A percentile compares a stretch with the other conserved stretches of the same genome.
phyloP scores from a whole-genome alignment of 2,329 filamentous ascomycete genomes.

The Leptographium radiaticola region DNA sequence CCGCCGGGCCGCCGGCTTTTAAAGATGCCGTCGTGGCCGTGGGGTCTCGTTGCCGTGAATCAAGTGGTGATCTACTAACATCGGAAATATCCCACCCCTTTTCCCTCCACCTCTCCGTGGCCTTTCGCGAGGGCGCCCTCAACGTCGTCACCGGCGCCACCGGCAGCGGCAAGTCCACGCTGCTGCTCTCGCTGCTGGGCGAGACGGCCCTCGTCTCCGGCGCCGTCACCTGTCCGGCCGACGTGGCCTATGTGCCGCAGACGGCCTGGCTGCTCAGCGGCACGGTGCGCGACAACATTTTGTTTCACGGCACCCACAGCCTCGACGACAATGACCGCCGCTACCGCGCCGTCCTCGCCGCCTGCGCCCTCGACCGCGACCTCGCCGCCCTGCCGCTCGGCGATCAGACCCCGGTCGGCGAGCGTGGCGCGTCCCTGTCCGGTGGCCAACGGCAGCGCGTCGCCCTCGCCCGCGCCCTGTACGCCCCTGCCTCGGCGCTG shows the following conservation, averaged over 20 bases:
- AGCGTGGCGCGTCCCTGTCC: slow-evolving; percentile 85
- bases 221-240: slow-evolving; percentile 14
- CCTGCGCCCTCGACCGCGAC: slow-evolving; percentile 76
- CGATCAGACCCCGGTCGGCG: slow-evolving; percentile 78
- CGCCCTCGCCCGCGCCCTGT: slow-evolving; percentile 76
- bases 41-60: neutral
- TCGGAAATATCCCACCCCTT: slow-evolving; percentile 8
- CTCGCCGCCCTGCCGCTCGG: slow-evolving; percentile 79
- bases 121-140: slow-evolving; percentile 15
- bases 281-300: slow-evolving; percentile 29
- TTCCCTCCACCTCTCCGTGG: slow-evolving; percentile 11
- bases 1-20: slow-evolving; percentile 16
- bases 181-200: slow-evolving; percentile 17
- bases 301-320: slow-evolving; percentile 38
- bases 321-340: slow-evolving; percentile 56
- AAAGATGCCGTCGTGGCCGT: slow-evolving; percentile 14
- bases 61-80: neutral
- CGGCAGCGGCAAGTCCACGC: slow-evolving; percentile 20
- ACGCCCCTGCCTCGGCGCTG: slow-evolving; percentile 64
- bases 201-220: slow-evolving; percentile 16
- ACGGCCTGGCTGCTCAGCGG: slow-evolving; percentile 55
- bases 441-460: slow-evolving; percentile 92
- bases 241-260: slow-evolving; percentile 18
- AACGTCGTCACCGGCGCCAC: slow-evolving; percentile 21
- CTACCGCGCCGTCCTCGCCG: slow-evolving; percentile 70